Conservation (phyloP, 108 stramenopile genomes). For the Discostella pseudostelligera region DNA sequence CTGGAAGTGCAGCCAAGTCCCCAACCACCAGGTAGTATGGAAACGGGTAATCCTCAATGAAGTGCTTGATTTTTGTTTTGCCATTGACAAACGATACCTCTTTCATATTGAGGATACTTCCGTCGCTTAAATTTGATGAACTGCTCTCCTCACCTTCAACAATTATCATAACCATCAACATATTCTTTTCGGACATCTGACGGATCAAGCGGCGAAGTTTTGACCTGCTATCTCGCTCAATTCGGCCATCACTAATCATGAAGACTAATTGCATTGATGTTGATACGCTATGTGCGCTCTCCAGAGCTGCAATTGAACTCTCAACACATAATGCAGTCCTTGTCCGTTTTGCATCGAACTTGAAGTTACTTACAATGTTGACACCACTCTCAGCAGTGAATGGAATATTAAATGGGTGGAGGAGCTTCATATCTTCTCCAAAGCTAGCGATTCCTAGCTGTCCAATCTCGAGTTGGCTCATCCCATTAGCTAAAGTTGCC, state of each 20-base stretch:
- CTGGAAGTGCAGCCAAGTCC: slow-evolving; percentile 89
- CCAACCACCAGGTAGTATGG: slow-evolving; percentile 94
- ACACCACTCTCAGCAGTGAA: slow-evolving; percentile 90
- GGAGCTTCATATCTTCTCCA: slow-evolving; percentile 84
- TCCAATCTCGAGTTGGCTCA: slow-evolving; percentile 95
- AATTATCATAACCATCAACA: slow-evolving; percentile 93
- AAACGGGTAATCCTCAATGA: slow-evolving; percentile 98
- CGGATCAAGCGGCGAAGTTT: slow-evolving; percentile 82
- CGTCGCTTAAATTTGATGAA: slow-evolving; percentile 52
- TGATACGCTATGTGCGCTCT: slow-evolving; percentile 49
- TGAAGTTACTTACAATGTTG: slow-evolving; percentile 76
- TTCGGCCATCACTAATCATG: slow-evolving; percentile 93
- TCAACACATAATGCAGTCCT: slow-evolving; percentile 86
- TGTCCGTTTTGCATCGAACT: slow-evolving; percentile 89
- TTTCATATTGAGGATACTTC: slow-evolving; percentile 94
- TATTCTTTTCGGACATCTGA: slow-evolving; percentile 88
- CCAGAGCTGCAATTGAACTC: slow-evolving; percentile 76
- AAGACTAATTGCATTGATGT: slow-evolving; percentile 92
- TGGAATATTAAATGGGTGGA: slow-evolving; percentile 88
- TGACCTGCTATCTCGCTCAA: slow-evolving; percentile 90
- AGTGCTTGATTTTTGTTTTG: slow-evolving; percentile 84
- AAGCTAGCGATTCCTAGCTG: slow-evolving; percentile 93
- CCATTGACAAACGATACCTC: slow-evolving; percentile 91
- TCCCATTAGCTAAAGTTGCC: slow-evolving; percentile 87
- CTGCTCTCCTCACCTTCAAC: slow-evolving; percentile 72